Evolutionary conservation across 495 filamentous ascomycete genomes (phyloP).

Genomic region (Penicillium ochrochloron): DNA sequence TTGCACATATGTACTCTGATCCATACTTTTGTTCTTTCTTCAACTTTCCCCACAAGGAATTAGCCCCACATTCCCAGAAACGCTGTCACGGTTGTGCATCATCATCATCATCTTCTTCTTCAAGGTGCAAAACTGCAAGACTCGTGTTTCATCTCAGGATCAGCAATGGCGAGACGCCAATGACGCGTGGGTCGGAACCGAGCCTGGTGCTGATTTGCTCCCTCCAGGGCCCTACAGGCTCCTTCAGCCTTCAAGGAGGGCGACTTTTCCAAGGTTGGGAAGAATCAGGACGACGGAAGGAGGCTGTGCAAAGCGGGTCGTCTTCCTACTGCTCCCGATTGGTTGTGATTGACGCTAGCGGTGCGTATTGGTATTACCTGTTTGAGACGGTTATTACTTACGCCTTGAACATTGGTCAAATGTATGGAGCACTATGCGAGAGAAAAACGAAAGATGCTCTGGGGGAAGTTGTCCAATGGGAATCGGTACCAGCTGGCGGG

Average conservation of each 20-base stretch:
- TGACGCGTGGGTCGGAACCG: constrained; percentile 22
- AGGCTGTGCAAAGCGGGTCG: constrained; percentile 41
- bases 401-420: neutral
- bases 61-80: constrained; percentile 8
- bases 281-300: constrained; percentile 24
- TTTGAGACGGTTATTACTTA: constrained; percentile 23
- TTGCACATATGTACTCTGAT: neutral
- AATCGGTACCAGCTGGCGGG: neutral
- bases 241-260: constrained; percentile 17
- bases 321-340: constrained; percentile 33
- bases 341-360: constrained; percentile 7
- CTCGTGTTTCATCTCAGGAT: constrained; percentile 27
- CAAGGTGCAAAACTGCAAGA: neutral
- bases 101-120: neutral
- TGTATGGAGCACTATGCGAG: neutral
- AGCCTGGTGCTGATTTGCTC: constrained; percentile 25
- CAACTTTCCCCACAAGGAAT: constrained; percentile 13
- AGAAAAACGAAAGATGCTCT: neutral
- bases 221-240: neutral
- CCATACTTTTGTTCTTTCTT: neutral
- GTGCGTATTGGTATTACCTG: constrained; percentile 29
- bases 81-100: constrained; percentile 18
- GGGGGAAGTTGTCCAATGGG: neutral
- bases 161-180: constrained; percentile 25
- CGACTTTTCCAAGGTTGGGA: constrained; percentile 33